A percentile compares a stretch with the other conserved stretches of the same genome.
phyloP scores from a whole-genome alignment of 2,329 filamentous ascomycete genomes.

The Aureobasidium melanogenum region DNA sequence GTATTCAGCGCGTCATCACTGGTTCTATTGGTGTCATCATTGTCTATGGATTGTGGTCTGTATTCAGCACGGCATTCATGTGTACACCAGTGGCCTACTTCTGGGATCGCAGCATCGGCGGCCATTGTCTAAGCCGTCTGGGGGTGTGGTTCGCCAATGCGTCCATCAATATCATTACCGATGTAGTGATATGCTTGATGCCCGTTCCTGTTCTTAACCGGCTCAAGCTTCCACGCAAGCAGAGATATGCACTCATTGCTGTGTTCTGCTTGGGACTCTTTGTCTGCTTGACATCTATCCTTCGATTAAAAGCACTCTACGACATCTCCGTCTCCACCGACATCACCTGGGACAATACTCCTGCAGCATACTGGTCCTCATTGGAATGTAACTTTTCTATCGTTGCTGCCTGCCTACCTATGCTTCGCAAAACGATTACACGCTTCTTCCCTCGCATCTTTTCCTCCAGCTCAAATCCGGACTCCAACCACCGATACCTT shows the following conservation, averaged over 20 bases:
- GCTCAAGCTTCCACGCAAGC: slow-evolving; percentile 26
- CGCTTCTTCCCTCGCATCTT: slow-evolving; percentile 28
- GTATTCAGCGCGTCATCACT: slow-evolving; percentile 26
- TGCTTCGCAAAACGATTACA: slow-evolving; percentile 30
- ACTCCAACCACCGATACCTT: not conserved
- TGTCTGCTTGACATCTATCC: slow-evolving; percentile 25
- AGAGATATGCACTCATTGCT: slow-evolving; percentile 26
- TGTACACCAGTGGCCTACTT: slow-evolving; percentile 35
- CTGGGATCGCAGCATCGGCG: slow-evolving; percentile 28
- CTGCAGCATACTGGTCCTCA: slow-evolving; percentile 27
- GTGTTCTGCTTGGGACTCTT: slow-evolving; percentile 29
- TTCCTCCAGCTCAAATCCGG: slow-evolving; percentile 1
- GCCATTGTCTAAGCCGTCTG: slow-evolving; percentile 31
- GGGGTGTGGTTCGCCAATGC: slow-evolving; percentile 36
- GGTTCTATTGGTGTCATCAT: slow-evolving; percentile 25
- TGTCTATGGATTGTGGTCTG: slow-evolving; percentile 22
- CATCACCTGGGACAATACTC: slow-evolving; percentile 24
- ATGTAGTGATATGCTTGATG: slow-evolving; percentile 26
- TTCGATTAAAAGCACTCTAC: slow-evolving; percentile 24
- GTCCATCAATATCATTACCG: slow-evolving; percentile 28
- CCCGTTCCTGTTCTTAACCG: slow-evolving; percentile 26
- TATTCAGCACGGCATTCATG: slow-evolving; percentile 30
- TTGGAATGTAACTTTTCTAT: slow-evolving; percentile 30
- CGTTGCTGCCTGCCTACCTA: slow-evolving; percentile 28
- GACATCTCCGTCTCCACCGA: slow-evolving; percentile 20